Evolutionary conservation across 495 filamentous ascomycete genomes (phyloP).

Genomic region (Penicillium cosmopolitanum): DNA sequence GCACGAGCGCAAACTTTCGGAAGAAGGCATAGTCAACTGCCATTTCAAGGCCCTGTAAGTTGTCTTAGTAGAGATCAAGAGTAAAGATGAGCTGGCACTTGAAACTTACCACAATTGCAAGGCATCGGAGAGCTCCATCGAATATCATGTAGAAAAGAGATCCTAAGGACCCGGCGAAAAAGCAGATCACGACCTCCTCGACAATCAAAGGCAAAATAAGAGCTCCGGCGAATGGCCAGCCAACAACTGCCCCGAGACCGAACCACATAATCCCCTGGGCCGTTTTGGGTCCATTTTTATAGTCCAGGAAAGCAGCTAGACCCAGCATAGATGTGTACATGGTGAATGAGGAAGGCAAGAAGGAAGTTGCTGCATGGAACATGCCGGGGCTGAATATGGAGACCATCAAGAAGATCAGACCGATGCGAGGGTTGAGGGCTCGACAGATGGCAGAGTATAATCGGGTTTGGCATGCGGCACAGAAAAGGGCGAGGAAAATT

Average conservation of each 20-base stretch:
- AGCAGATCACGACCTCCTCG: conserved; percentile 71
- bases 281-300: conserved; percentile 72
- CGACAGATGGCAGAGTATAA: conserved; percentile 77
- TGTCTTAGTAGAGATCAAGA: conserved; percentile 26
- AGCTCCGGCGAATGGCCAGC: conserved; percentile 93
- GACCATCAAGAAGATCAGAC: conserved; percentile 77
- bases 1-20: conserved; percentile 72
- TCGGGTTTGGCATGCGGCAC: conserved; percentile 78
- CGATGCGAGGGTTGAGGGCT: conserved; percentile 77
- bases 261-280: conserved; percentile 89
- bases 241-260: conserved; percentile 82
- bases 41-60: conserved; percentile 57
- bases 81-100: neutral
- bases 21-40: conserved; percentile 81
- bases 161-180: conserved; percentile 59
- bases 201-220: conserved; percentile 79
- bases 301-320: conserved; percentile 85
- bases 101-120: conserved; percentile 70
- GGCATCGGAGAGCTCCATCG: conserved; percentile 67
- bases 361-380: conserved; percentile 86
- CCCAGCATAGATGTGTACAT: conserved; percentile 95
- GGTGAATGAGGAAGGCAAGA: conserved; percentile 91
- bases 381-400: conserved; percentile 82
- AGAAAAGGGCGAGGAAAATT: conserved; percentile 69
- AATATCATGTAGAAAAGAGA: conserved; percentile 59